Base-by-base conservation (phyloP, 2,329 filamentous ascomycete species). In the Beauveria pseudobassiana region DNA sequence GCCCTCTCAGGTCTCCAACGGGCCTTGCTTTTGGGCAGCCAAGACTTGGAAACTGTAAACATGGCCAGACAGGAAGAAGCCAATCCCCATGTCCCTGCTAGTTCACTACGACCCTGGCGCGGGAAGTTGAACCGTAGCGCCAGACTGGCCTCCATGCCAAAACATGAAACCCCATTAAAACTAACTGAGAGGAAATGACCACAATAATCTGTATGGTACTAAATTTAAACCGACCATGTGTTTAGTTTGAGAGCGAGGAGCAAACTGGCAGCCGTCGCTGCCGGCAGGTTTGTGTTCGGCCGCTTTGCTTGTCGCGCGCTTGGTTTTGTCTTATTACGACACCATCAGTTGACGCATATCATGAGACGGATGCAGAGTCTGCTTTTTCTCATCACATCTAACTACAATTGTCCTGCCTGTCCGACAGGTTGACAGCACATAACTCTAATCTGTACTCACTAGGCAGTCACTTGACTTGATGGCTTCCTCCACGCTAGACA, bases 101-200 rank as follows among this genome's bases (percentile, higher is more conserved):
- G 57, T 8, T 14, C 40, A 18, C 24, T 22, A 45, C 42, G 42
- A 53, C 58, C 38, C 58, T 34, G 40, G 7, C 58, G 58, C 58
- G 58, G 58, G 58, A 60, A 54, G 40, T 38, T 20, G n/a, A 60
- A 51, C 58, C 58, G 58, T 48, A 51, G 49, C 58, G 58, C 58
- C 53, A 60, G 28, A 28, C 20, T 22, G 16, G 58, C 49, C 42
- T 60, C 20, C 55, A 26, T 46, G 48, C 46, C 38, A 45, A 26
- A 24, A 24, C 38, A 38, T 18, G 34, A 38, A 38, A 38, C 34
- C 5, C 34, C 12, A 38, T 38, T 38, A 34, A 10, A 10, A 10
- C 30, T 34, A 38, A 38, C 10, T 24, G 40, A 57, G n/a, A 52
- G 48, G 48, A 38, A 26, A 49, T 49, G 16, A 12, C 10, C 6